A percentile compares a stretch with the other conserved stretches of the same genome.
phyloP scores from a whole-genome alignment of 768 basidiomycete species.

The Leccinum olivaceopallidum region DNA sequence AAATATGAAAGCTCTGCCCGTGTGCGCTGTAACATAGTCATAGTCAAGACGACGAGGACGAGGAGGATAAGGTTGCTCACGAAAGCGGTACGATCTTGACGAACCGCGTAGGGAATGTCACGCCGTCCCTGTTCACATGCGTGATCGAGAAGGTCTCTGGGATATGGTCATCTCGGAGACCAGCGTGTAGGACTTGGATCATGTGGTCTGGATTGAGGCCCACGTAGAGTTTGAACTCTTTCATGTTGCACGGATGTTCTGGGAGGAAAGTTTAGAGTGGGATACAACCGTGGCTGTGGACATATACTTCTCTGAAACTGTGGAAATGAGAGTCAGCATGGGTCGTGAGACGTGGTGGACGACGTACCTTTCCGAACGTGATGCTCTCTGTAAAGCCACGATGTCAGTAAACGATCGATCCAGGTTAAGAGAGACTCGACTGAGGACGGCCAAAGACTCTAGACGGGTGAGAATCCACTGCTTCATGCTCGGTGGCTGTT shows the following conservation, averaged over 20 bases:
- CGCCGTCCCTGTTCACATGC: constrained; percentile 54
- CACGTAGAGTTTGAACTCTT: constrained; percentile 73
- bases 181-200: constrained; percentile 62
- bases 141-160: constrained; percentile 65
- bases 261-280: background rate
- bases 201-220: constrained; percentile 66
- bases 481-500: constrained; percentile 51
- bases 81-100: constrained; percentile 76
- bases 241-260: constrained; percentile 87
- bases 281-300: background rate
- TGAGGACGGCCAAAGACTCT: constrained; percentile 60
- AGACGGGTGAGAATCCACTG: constrained; percentile 75
- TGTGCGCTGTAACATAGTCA: constrained; percentile 51
- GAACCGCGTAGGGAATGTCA: constrained; percentile 63
- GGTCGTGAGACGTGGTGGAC: background rate
- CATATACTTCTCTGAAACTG: constrained; percentile 33
- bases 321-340: background rate
- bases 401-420: constrained; percentile 8
- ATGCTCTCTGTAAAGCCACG: constrained; percentile 51
- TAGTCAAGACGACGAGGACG: background rate
- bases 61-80: constrained; percentile 41
- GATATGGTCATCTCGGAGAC: constrained; percentile 63
- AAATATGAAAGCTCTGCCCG: constrained; percentile 71
- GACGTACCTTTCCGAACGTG: constrained; percentile 76
- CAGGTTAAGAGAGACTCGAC: constrained; percentile 43